Percentiles rank a stretch among this genome's conserved stretches.
These are phyloP conservation scores for Termitomyces eurrhizus DNA, from an alignment of 768 basidiomycete species.

Conservation along the genomic window DNA sequence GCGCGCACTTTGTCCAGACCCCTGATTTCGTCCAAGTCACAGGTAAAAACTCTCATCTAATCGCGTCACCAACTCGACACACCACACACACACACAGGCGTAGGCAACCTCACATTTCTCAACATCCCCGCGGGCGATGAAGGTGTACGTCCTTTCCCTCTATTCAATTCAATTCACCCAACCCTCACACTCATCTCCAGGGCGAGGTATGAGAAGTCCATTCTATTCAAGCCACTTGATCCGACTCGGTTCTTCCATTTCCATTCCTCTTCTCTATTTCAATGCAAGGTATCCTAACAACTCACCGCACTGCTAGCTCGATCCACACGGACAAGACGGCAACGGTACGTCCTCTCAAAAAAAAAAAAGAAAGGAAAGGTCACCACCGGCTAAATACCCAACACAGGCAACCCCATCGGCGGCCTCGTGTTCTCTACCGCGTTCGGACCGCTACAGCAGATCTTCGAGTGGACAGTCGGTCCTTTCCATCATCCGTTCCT, in stretches of 20 bases:
- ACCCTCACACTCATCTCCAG: conserved; percentile 5
- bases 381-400: not conserved
- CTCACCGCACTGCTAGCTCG: conserved; percentile 35
- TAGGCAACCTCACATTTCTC: conserved; percentile 60
- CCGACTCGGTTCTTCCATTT: not conserved
- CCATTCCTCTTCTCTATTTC: not conserved
- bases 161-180: not conserved
- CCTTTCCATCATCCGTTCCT: not conserved
- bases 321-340: conserved; percentile 64
- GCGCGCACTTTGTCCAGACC: conserved; percentile 67
- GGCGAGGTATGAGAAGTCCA: conserved; percentile 18
- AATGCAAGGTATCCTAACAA: not conserved
- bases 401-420: conserved; percentile 52
- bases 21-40: conserved; percentile 74
- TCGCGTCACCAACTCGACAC: not conserved
- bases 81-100: conserved; percentile 30
- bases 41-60: conserved; percentile 27
- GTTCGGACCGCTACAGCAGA: conserved; percentile 54
- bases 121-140: conserved; percentile 59
- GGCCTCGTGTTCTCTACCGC: conserved; percentile 71
- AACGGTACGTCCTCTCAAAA: conserved; percentile 30
- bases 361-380: not conserved
- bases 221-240: too few relatives aligned
- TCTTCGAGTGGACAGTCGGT: conserved; percentile 72
- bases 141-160: conserved; percentile 34